Conservation (phyloP, 2,329 filamentous ascomycete genomes). For the Fusarium cyanostomum region DNA sequence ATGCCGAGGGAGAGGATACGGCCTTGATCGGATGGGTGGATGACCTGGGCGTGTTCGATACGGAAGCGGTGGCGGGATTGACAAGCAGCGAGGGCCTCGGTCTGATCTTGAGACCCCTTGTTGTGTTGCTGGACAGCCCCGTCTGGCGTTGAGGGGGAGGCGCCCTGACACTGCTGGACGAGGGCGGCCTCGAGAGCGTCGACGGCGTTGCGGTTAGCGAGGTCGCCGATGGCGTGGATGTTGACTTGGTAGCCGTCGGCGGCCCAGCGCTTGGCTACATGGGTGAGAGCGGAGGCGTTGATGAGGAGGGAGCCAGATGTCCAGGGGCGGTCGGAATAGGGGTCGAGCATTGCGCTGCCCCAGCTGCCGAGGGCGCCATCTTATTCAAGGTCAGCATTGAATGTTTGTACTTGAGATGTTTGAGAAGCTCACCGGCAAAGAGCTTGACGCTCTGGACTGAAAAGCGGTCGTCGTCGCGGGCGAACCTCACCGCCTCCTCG, state of each 20-base stretch:
- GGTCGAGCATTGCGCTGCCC: slow-evolving; percentile 77
- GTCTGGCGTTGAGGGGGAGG: neutral
- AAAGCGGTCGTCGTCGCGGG: slow-evolving; percentile 59
- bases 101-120: slow-evolving; percentile 11
- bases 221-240: slow-evolving; percentile 77
- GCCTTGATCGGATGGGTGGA: slow-evolving; percentile 70
- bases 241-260: slow-evolving; percentile 72
- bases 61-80: slow-evolving; percentile 68
- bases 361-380: slow-evolving; percentile 76
- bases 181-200: slow-evolving; percentile 70
- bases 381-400: slow-evolving; percentile 39
- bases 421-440: slow-evolving; percentile 65
- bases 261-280: slow-evolving; percentile 67
- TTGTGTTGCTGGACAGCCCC: neutral
- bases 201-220: slow-evolving; percentile 71
- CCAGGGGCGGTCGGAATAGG: slow-evolving; percentile 70
- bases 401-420: neutral
- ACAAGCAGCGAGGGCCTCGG: slow-evolving; percentile 55
- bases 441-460: slow-evolving; percentile 72
- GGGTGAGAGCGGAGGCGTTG: slow-evolving; percentile 66
- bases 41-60: slow-evolving; percentile 77
- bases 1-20: slow-evolving; percentile 68
- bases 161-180: slow-evolving; percentile 57
- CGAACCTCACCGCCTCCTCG: slow-evolving; percentile 56
- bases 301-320: slow-evolving; percentile 72